Conservation (phyloP, 2,329 filamentous ascomycete species). For the Aspergillus sp. region DNA sequence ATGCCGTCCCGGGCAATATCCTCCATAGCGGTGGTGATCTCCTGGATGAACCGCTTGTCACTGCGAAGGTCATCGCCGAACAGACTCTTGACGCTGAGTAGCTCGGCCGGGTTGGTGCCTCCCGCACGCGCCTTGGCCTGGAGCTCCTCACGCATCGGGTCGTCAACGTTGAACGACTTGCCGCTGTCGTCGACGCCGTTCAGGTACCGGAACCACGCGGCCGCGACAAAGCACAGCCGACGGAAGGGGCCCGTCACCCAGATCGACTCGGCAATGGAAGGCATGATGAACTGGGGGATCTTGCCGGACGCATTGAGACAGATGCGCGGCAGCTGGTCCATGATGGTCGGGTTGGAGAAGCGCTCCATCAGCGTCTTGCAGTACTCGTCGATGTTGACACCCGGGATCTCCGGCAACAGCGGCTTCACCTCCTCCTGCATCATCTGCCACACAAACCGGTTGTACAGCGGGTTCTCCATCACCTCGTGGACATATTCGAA, state of each 20-base stretch:
- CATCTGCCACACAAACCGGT: slow-evolving; percentile 53
- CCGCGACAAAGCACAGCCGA: slow-evolving; percentile 50
- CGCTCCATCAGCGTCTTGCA: slow-evolving; percentile 55
- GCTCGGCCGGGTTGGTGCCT: slow-evolving; percentile 39
- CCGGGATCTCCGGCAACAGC: slow-evolving; percentile 50
- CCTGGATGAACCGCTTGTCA: slow-evolving; percentile 49
- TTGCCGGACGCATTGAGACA: slow-evolving; percentile 55
- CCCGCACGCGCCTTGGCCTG: slow-evolving; percentile 47
- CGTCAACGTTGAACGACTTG: slow-evolving; percentile 41
- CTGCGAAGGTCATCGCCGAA: slow-evolving; percentile 54
- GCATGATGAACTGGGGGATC: slow-evolving; percentile 49
- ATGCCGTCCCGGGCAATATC: slow-evolving; percentile 49
- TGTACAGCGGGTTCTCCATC: slow-evolving; percentile 49
- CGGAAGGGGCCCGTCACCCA: slow-evolving; percentile 46
- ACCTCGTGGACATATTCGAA: slow-evolving; percentile 57
- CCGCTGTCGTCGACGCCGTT: slow-evolving; percentile 52
- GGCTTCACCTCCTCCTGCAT: slow-evolving; percentile 58
- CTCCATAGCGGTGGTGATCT: slow-evolving; percentile 50
- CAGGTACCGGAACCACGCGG: slow-evolving; percentile 53
- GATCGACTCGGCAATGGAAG: slow-evolving; percentile 42
- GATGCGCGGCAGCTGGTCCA: slow-evolving; percentile 54
- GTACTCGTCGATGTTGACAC: slow-evolving; percentile 53
- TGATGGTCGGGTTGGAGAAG: slow-evolving; percentile 57
- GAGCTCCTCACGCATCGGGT: slow-evolving; percentile 51
- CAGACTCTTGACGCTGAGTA: slow-evolving; percentile 49